Evolutionary conservation across 2,329 filamentous ascomycete genomes (phyloP).

Genomic region (Dendryphion nanum): DNA sequence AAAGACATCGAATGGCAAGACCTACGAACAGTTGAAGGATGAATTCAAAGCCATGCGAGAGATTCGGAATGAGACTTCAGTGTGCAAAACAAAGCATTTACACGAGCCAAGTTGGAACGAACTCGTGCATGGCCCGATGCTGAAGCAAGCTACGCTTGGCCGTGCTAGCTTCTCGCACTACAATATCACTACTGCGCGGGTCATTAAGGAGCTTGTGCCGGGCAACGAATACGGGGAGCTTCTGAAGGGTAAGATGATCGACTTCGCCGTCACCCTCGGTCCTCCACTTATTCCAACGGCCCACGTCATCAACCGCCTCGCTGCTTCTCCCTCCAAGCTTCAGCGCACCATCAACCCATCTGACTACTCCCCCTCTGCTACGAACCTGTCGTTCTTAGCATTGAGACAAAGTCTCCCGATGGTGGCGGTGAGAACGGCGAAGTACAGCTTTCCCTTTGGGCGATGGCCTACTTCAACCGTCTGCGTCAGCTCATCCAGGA

Average conservation of each 20-base stretch:
- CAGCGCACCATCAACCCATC: slow-evolving; percentile 14
- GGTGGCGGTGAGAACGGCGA: slow-evolving; percentile 11
- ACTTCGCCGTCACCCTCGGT: slow-evolving; percentile 17
- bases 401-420: slow-evolving; percentile 15
- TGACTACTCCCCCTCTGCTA: slow-evolving; percentile 15
- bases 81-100: slow-evolving; percentile 17
- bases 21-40: slow-evolving; percentile 13
- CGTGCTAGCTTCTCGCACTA: slow-evolving; percentile 14
- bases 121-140: slow-evolving; percentile 17
- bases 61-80: slow-evolving; percentile 13
- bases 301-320: slow-evolving; percentile 9
- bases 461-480: slow-evolving; percentile 17
- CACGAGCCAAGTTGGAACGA: slow-evolving; percentile 17
- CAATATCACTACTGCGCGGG: slow-evolving; percentile 17
- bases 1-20: slow-evolving; percentile 12
- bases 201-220: slow-evolving; percentile 16
- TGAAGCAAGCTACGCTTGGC: slow-evolving; percentile 16
- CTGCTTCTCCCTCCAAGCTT: slow-evolving; percentile 10
- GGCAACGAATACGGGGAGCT: slow-evolving; percentile 18
- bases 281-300: slow-evolving; percentile 13
- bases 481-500: slow-evolving; percentile 13
- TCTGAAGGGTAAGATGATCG: slow-evolving; percentile 18
- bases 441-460: slow-evolving; percentile 16
- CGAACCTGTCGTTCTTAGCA: slow-evolving; percentile 12
- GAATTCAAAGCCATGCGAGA: slow-evolving; percentile 17